These are phyloP conservation scores for Saturnispora quitensis DNA, from an alignment of 805 yeast genomes.

Conservation along the genomic window DNA sequence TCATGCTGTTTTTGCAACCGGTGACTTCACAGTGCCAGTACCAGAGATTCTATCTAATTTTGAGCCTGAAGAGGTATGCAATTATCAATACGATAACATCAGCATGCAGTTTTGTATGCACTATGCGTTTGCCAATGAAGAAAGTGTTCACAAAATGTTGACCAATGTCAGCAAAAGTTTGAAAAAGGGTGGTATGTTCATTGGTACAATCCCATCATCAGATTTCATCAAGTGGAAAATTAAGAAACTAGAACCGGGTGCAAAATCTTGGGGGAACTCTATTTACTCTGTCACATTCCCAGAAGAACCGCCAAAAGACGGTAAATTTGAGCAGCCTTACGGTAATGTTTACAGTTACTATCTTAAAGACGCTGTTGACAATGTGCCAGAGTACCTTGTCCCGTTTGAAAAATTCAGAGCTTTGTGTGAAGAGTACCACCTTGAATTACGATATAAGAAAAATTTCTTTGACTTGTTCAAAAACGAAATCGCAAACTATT, in stretches of 20 bases:
- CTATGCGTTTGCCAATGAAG: conserved; percentile 86
- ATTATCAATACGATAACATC: conserved; percentile 80
- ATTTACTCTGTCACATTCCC: conserved; percentile 76
- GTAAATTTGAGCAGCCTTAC: conserved; percentile 62
- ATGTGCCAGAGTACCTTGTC: conserved; percentile 94
- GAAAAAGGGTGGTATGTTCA: conserved; percentile 74
- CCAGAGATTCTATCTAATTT: conserved; percentile 62
- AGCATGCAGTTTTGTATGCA: conserved; percentile 90
- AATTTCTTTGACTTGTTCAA: conserved; percentile 77
- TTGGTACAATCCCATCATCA: conserved; percentile 92
- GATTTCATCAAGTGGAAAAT: conserved; percentile 71
- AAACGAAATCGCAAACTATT: conserved; percentile 65
- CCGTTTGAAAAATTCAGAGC: conserved; percentile 84
- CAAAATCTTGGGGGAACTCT: conserved; percentile 72
- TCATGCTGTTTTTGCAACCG: conserved; percentile 71
- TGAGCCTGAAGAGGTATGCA: conserved; percentile 39
- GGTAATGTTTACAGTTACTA: conserved; percentile 81
- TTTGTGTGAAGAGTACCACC: conserved; percentile 74
- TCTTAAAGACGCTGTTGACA: conserved; percentile 87
- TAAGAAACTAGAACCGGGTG: conserved; percentile 40
- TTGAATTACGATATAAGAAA: conserved; percentile 62
- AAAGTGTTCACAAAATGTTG: conserved; percentile 62
- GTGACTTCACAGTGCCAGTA: conserved; percentile 71
- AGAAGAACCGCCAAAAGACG: conserved; percentile 66
- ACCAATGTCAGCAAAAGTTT: conserved; percentile 69